Evolutionary conservation across 2,329 filamentous ascomycete species (phyloP), one percentile per base, ranked within the genome.

Genomic region (Zalaria obscura): DNA sequence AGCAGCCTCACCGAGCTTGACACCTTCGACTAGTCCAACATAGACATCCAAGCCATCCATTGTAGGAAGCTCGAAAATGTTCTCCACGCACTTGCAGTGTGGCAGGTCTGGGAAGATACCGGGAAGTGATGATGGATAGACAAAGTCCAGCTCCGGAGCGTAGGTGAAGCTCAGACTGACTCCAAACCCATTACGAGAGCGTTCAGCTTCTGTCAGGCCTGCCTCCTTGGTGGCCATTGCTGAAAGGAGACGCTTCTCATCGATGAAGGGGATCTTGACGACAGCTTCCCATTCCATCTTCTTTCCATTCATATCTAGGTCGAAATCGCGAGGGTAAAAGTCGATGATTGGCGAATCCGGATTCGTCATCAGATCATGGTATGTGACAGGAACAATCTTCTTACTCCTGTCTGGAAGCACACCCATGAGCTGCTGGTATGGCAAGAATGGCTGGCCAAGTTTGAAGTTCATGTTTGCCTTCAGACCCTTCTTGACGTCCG

Each of bases 201-300:
- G 83, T 58, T 98, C 86, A 1, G 81, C 84, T 2, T 79, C 72
- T 3, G 76, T 76, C n/a, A 98, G 69, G 2, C 83, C 64, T 35
- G 79, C 68, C 48, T 96, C 88, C 58, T 81, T 87, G 5, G 87
- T 79, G 10, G 73, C 80, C 83, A 98, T 95, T 5, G 89, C 91
- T 32, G 70, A 65, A 42, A 98, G 69, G 2, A 98, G 68, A 26
- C 91, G 77, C 53, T 81, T 77, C 60, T 98, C 89, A 44, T 98
- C 86, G 48, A 98, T 98, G 63, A 98, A 98, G 0, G 91, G 91
- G 55, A 98, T 98, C 63, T 96, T 98, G 49, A 98, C 87, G 32
- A 98, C 89, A 27, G 91, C 91, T 59, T 98, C 91, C 91, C 91
- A 98, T 48, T 98, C 93, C 83, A 94, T 93, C 67, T 94, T 98